Evolutionary conservation across 345 rosid species (phyloP).

Genomic region (Eucalyptus regnans): DNA sequence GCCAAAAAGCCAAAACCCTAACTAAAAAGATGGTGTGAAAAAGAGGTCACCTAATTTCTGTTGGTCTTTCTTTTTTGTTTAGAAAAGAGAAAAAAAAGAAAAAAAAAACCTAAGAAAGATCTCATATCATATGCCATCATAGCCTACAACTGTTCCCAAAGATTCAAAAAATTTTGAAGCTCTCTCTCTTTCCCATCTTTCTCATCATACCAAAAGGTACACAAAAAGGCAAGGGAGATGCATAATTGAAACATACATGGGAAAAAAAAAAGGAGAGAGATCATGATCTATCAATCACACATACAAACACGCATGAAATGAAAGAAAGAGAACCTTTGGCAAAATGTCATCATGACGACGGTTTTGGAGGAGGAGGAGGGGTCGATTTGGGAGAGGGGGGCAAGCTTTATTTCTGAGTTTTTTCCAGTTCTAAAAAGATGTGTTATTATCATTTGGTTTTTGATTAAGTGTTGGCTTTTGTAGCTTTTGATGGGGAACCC

Average conservation of each 20-base stretch:
- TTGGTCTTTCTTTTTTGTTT: neutral
- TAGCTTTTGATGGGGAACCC: neutral
- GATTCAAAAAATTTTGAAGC: neutral
- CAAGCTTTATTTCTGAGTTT: neutral
- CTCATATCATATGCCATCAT: neutral
- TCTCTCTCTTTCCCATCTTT: neutral
- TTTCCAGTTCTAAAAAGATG: neutral
- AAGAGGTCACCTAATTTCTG: neutral
- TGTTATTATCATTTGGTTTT: neutral
- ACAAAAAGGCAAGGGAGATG: neutral
- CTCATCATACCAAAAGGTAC: neutral
- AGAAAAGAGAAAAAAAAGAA: neutral
- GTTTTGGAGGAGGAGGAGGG: neutral
- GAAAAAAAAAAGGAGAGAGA: neutral
- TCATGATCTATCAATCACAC: neutral
- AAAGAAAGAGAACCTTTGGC: neutral
- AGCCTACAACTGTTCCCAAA: neutral
- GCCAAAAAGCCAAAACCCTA: neutral
- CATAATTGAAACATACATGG: neutral
- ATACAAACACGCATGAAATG: neutral
- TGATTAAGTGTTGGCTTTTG: neutral
- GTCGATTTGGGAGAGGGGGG: neutral
- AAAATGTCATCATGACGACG: neutral
- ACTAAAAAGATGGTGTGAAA: neutral
- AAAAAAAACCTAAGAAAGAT: neutral